Percentiles rank a stretch among this genome's conserved stretches.
phyloP scores from a whole-genome alignment of 2,329 filamentous ascomycete genomes.

The Penicillium verrucosum region DNA sequence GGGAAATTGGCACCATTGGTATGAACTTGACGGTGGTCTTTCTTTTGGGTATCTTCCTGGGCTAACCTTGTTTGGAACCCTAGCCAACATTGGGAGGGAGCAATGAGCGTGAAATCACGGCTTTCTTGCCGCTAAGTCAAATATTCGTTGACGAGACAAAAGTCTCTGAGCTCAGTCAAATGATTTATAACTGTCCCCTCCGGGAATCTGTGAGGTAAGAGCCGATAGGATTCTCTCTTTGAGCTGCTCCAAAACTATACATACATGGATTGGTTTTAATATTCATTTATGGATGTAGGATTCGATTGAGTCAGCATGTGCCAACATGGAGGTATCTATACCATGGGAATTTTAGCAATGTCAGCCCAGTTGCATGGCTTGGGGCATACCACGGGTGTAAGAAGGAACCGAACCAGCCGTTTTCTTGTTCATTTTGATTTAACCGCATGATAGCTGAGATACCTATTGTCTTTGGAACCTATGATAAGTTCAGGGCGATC shows the following conservation, averaged over 20 bases:
- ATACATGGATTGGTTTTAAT: not conserved
- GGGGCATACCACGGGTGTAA: conserved; percentile 44
- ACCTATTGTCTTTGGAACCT: conserved; percentile 14
- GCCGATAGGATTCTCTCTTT: not conserved
- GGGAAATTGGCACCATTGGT: conserved; percentile 9
- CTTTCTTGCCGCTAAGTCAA: not conserved
- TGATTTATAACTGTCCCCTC: not conserved
- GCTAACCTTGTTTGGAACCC: not conserved
- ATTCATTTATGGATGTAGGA: not conserved
- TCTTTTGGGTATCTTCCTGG: too few relatives aligned
- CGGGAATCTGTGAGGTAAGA: not conserved
- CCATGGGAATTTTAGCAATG: conserved; percentile 41
- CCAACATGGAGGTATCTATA: conserved; percentile 42
- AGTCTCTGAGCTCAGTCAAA: not conserved
- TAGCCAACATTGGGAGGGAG: conserved; percentile 10
- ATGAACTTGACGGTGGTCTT: not conserved
- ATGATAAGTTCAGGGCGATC: not conserved
- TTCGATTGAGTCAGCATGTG: conserved; percentile 6
- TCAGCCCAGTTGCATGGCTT: conserved; percentile 40
- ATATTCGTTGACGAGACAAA: not conserved
- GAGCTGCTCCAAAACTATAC: not conserved
- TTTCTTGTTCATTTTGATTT: not conserved
- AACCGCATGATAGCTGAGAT: conserved; percentile 6
- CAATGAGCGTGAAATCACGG: not conserved
- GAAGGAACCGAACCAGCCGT: not conserved